phyloP scores from a whole-genome alignment of 768 basidiomycete genomes.

The Collybia mongolica region DNA sequence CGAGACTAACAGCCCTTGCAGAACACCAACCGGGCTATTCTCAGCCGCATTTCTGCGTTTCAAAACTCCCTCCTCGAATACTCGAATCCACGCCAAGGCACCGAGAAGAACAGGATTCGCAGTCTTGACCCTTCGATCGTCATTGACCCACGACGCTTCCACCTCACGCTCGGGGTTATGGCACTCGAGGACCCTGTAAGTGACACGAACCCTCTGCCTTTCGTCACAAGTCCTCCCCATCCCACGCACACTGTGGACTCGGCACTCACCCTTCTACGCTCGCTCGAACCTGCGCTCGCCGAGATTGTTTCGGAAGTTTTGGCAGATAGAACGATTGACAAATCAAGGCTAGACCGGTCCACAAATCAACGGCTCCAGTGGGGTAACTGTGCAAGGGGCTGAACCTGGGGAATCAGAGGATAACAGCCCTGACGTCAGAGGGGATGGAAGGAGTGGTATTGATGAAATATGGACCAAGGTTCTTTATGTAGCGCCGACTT shows the following conservation, averaged over 20 bases:
- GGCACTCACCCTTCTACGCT: conserved; percentile 43
- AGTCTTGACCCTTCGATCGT: conserved; percentile 65
- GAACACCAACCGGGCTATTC: conserved; percentile 41
- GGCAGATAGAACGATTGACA: neutral
- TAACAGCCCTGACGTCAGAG: too few relatives aligned
- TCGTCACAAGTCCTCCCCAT: neutral
- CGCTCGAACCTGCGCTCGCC: conserved; percentile 27
- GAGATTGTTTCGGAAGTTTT: neutral
- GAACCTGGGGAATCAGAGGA: too few relatives aligned
- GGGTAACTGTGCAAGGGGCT: conserved; percentile 1
- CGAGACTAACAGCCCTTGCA: conserved; percentile 6
- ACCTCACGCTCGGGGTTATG: conserved; percentile 79
- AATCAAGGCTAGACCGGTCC: neutral
- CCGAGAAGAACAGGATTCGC: conserved; percentile 21
- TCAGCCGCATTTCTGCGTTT: conserved; percentile 34
- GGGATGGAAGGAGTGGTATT: conserved; percentile 6
- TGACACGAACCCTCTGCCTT: neutral
- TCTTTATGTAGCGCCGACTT: conserved; percentile 52
- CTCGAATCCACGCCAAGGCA: neutral
- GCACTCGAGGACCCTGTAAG: conserved; percentile 36
- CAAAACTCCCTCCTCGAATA: conserved; percentile 39
- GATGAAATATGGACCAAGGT: conserved; percentile 44
- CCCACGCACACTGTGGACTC: conserved; percentile 27
- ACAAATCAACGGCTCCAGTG: neutral
- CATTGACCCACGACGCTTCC: conserved; percentile 57